A percentile compares a stretch with the other conserved stretches of the same genome.
Evolutionary conservation across 2,329 filamentous ascomycete species (phyloP).

Genomic region (Xylariaceae sp.): DNA sequence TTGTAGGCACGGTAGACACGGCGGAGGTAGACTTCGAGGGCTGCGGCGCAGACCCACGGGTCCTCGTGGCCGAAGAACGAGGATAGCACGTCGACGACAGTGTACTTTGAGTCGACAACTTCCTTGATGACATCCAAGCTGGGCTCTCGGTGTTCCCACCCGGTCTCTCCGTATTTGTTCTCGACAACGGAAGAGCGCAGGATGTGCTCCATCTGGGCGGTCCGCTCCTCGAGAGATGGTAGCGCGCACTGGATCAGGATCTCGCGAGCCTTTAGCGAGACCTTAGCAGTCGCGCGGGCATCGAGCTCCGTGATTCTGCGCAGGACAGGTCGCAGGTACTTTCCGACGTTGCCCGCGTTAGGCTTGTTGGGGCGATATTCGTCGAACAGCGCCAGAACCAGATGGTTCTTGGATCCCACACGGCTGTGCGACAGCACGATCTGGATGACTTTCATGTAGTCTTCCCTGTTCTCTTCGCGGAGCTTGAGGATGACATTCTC

Average conservation of each 20-base stretch:
- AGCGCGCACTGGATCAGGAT: constrained; percentile 95
- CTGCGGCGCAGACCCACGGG: constrained; percentile 87
- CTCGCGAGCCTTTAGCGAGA: constrained; percentile 93
- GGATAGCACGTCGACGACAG: constrained; percentile 91
- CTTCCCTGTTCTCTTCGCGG: constrained; percentile 93
- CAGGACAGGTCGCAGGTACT: constrained; percentile 75
- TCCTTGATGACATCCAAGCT: constrained; percentile 89
- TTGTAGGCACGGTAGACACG: constrained; percentile 95
- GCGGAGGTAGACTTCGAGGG: constrained; percentile 92
- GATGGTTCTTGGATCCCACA: constrained; percentile 86
- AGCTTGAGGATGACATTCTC: constrained; percentile 91
- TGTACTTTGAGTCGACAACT: constrained; percentile 97
- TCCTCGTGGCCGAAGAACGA: constrained; percentile 94
- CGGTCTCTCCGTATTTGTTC: constrained; percentile 94
- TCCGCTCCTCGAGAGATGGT: constrained; percentile 90
- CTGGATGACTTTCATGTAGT: constrained; percentile 75
- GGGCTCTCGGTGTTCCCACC: constrained; percentile 92
- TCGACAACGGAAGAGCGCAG: constrained; percentile 91
- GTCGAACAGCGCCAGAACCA: constrained; percentile 84
- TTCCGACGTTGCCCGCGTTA: constrained; percentile 77
- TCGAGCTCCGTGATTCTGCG: constrained; percentile 87
- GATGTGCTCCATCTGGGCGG: constrained; percentile 97
- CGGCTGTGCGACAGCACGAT: constrained; percentile 90
- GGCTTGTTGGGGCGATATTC: constrained; percentile 95
- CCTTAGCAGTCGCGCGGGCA: constrained; percentile 80